Base-by-base conservation (phyloP, 768 basidiomycete genomes). In the Termitomyces sp. region DNA sequence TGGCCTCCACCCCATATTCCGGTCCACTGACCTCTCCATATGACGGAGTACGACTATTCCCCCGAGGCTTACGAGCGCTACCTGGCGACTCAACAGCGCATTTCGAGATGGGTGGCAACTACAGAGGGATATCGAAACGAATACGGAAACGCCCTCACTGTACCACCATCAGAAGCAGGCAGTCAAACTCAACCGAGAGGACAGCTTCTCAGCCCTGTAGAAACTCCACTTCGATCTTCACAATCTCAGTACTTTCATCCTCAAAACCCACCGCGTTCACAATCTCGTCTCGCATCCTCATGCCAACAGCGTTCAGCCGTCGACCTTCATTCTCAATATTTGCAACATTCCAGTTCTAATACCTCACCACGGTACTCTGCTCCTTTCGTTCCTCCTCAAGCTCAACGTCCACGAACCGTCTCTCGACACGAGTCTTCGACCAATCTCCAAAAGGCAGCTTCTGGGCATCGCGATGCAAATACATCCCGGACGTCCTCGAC, bases 11-110 rank as follows among this genome's bases (percentile, higher is more conserved):
- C 37, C 25, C 25, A 12, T 36, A 20, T 11, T 20, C 11, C 25
- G 6, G 36, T 15, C 32, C 12, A 29, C n/a, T n/a, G 6, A n/a
- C 20, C 20, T 14, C 34, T 15, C 31, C 56, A 38, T 20, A 46
- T 81, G 79, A 81, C 79, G 8, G 79, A 81, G 65, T 81, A 82
- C 73, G 79, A 81, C 72, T 81, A 75, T 66, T 81, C 79, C 42
- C 79, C 79, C 17, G 81, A 77, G 60, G 79, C 80, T 11, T 77
- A 77, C 65, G 76, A 81, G 54, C 77, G 73, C 3, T 73, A 77
- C 60, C 17, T 77, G 43, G 78, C 76, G 12, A 77, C 76, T 12
- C 78, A 77, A 62, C 37, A 66, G 56, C 76, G 79, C 63, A 77
- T 82, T 6, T 72, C 77, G 0, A 72, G 72, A 63, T 81, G 81